Evolutionary conservation across 495 filamentous ascomycete species (phyloP).

Genomic region (Penicillium soppii): DNA sequence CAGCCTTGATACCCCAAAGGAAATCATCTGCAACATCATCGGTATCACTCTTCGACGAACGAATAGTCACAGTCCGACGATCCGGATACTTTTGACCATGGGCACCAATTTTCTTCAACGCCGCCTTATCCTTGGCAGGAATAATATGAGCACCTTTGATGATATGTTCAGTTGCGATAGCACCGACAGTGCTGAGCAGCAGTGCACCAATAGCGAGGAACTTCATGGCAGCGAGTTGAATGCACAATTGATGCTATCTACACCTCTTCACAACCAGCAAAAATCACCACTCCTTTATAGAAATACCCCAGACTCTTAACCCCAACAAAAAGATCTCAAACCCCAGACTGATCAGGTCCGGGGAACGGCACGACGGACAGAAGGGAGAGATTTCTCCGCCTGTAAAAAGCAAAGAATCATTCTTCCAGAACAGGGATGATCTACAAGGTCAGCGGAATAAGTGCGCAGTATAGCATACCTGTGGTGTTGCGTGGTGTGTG

Average conservation of each 20-base stretch:
- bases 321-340: not conserved
- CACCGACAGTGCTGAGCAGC: conserved; percentile 20
- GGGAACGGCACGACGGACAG: conserved; percentile 6
- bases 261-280: not conserved
- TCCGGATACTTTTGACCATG: conserved; percentile 30
- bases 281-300: not conserved
- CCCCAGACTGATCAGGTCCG: not conserved
- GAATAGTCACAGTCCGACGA: conserved; percentile 48
- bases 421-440: not conserved
- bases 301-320: not conserved
- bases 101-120: conserved; percentile 26
- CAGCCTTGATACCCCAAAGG: conserved; percentile 47
- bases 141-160: conserved; percentile 31
- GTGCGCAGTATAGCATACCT: not conserved
- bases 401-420: conserved; percentile 17
- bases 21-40: conserved; percentile 57
- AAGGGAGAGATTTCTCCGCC: conserved; percentile 31
- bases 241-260: not conserved
- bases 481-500: not conserved
- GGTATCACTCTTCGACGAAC: conserved; percentile 48
- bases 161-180: conserved; percentile 10
- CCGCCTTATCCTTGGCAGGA: conserved; percentile 20
- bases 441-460: conserved; percentile 7
- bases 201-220: conserved; percentile 25
- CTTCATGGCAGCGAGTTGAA: conserved; percentile 19